Base-by-base conservation (phyloP, 768 basidiomycete genomes). In the Chalciporus pseudorubinellus region DNA sequence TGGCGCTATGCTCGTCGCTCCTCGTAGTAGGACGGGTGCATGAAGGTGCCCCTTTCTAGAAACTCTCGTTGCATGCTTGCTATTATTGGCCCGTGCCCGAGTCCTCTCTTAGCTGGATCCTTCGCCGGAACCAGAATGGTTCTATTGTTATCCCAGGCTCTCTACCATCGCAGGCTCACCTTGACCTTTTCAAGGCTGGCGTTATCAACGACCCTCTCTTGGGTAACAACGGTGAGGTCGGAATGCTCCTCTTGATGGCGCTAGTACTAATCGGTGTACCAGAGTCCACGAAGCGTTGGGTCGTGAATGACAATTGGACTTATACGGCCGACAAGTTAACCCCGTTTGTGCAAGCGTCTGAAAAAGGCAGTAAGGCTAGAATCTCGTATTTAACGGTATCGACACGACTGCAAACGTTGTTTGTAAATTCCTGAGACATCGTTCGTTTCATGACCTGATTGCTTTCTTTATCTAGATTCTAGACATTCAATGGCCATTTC, bases 371-470 rank as follows among this genome's bases (percentile, higher is more conserved):
- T 46, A 34, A 20, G 31, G 57, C 28, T 56, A 60, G 8, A 59
- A 71, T 9, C 67, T 82, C 11, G 72, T 83, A 6, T 81, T 81
- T 58, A 77, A 82, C 50, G 81, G 81, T 7, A 70, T 84, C 24
- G 80, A 83, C 58, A 82, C 80, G 0, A 70, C 82, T 39, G 80
- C 79, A 1, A 81, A 78, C 48, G 78, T 82, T 29, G 80, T 80
- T 48, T 18, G 77, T 61, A 18, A 24, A 4, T 31, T 6, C n/a
- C 33, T 26, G 51, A 31, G 21, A 21, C 48, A 13, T n/a, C 19
- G 21, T 28, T 9, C 28, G 7, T 11, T 9, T 19, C 9, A 2
- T 28, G 9, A 44, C 34, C 39, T 21, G 20, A 24, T 47, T 14
- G 16, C 52, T 44, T 42, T 12, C 24, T 39, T 22, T 22, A 4